These are phyloP conservation scores for Neonectria neomacrospora DNA, from an alignment of 2,329 filamentous ascomycete genomes.

Conservation along the genomic window DNA sequence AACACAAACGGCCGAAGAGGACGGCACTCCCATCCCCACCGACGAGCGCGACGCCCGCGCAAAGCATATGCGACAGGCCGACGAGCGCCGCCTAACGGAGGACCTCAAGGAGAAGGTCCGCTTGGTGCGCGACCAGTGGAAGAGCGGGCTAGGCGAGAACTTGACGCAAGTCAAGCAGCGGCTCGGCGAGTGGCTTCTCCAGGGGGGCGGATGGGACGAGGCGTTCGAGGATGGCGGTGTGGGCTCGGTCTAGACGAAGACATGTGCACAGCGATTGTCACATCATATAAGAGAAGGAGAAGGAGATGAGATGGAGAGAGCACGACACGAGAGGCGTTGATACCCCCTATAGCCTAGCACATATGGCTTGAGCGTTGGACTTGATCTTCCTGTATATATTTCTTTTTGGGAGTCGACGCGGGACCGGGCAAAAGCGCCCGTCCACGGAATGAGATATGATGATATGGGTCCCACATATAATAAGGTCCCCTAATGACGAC, in stretches of 20 bases:
- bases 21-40: conserved; percentile 46
- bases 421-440: not conserved
- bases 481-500: not conserved
- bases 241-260: conserved; percentile 53
- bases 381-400: conserved; percentile 33
- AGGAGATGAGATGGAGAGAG: conserved; percentile 15
- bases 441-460: conserved; percentile 26
- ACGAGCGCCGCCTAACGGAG: conserved; percentile 78
- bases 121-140: conserved; percentile 91
- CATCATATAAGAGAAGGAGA: conserved; percentile 1
- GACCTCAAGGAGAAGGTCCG: conserved; percentile 95
- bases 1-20: conserved; percentile 64
- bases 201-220: conserved; percentile 91
- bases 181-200: conserved; percentile 77
- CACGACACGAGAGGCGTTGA: conserved; percentile 39
- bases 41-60: conserved; percentile 55
- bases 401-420: conserved; percentile 11
- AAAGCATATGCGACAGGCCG: conserved; percentile 69
- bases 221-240: conserved; percentile 69
- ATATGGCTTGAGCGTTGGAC: conserved; percentile 26
- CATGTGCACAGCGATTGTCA: conserved; percentile 2
- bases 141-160: conserved; percentile 82
- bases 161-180: conserved; percentile 78
- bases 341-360: conserved; percentile 41
- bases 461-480: conserved; percentile 1